Evolutionary conservation across 2,329 filamentous ascomycete species (phyloP).

Genomic region (Fulvia fulva): DNA sequence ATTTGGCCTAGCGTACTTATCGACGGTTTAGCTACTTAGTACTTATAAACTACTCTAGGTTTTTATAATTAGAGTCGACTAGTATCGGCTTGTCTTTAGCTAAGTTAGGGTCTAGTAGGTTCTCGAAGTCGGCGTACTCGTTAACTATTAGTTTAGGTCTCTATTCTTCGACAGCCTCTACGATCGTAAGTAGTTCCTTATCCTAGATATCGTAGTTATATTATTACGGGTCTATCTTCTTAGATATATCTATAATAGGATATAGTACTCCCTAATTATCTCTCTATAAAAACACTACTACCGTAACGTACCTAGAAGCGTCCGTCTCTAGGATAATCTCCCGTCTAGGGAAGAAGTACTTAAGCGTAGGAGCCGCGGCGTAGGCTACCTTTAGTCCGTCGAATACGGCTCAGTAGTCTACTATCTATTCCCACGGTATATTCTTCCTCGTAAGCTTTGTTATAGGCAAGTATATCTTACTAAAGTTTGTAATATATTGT

Average conservation of each 20-base stretch:
- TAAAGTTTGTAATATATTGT: slow-evolving; percentile 21
- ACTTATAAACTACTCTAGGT: slow-evolving; percentile 4
- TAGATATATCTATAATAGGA: too few species aligned
- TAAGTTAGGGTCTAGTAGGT: neutral
- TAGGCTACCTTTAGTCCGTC: neutral
- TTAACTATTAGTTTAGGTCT: neutral
- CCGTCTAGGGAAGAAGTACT: too few species aligned
- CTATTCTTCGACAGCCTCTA: slow-evolving; percentile 1
- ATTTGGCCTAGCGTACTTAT: neutral
- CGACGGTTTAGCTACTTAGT: neutral
- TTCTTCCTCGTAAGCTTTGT: neutral
- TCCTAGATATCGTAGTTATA: slow-evolving; percentile 2
- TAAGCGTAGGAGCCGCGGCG: neutral
- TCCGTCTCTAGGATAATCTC: too few species aligned
- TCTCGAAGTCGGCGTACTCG: neutral
- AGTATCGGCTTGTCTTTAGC: neutral
- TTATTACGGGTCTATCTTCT: neutral
- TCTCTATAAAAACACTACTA: too few species aligned
- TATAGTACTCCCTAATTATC: too few species aligned
- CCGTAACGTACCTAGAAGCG: too few species aligned
- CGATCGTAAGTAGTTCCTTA: slow-evolving; percentile 1
- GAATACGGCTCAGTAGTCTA: neutral
- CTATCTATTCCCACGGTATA: neutral
- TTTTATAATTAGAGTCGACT: slow-evolving; percentile 3
- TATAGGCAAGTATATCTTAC: neutral